Conservation (phyloP, 78 protist genomes). For the Dictyostelium brefeldianum region DNA sequence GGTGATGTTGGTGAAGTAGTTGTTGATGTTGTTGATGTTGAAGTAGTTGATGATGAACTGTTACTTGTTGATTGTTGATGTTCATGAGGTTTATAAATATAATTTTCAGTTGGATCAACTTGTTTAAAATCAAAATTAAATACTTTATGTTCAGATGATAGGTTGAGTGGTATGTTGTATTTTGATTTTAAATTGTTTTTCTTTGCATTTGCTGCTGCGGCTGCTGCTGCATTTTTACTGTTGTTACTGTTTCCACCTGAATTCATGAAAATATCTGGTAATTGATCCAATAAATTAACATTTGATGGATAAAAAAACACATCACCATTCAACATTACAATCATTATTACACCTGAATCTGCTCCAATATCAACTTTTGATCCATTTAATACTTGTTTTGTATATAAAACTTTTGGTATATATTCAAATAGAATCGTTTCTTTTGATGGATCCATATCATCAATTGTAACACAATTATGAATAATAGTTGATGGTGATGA, state of each 20-base stretch:
- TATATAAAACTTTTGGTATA: constrained; percentile 17
- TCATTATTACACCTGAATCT: constrained; percentile 61
- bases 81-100: background rate
- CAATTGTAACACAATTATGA: background rate
- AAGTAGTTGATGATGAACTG: background rate
- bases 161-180: constrained; percentile 41
- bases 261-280: constrained; percentile 31
- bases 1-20: background rate
- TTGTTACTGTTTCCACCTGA: background rate
- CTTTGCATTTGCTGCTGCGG: background rate
- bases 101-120: background rate
- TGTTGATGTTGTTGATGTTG: background rate
- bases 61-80: background rate
- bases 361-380: background rate
- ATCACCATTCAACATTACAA: constrained; percentile 68
- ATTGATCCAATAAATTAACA: constrained; percentile 27
- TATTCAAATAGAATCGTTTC: constrained; percentile 17
- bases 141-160: constrained; percentile 31
- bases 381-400: background rate
- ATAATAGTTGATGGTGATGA: background rate
- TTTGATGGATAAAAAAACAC: constrained; percentile 59
- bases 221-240: background rate
- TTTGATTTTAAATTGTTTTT: constrained; percentile 57
- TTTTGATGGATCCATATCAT: constrained; percentile 33
- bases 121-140: background rate